These are phyloP conservation scores for Suhomyces ambrosiae DNA, from an alignment of 1,139 yeast genomes.

Conservation along the genomic window DNA sequence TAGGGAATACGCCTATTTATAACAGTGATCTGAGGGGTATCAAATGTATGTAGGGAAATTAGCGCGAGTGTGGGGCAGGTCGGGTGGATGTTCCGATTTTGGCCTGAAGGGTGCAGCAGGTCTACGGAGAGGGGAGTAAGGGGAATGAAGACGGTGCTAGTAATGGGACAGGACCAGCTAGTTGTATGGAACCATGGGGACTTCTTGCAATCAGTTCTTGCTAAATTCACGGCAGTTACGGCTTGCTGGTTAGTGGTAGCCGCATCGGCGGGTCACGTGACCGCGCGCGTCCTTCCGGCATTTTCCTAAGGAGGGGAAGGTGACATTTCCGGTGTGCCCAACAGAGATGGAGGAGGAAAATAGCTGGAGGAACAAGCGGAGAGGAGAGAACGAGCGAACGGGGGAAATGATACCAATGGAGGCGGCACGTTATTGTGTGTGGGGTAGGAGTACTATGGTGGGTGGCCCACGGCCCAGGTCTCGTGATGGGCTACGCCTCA, in stretches of 20 bases:
- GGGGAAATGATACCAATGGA: not conserved
- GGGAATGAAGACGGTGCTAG: not conserved
- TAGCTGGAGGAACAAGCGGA: no score
- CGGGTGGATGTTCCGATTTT: conserved; percentile 1
- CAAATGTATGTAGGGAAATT: no score
- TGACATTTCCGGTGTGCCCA: no score
- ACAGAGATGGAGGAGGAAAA: not conserved
- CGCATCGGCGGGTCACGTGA: not conserved
- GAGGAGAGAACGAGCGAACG: not conserved
- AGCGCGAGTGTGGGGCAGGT: not conserved
- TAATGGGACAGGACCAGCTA: not conserved
- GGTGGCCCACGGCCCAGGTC: no score
- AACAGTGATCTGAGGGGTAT: not conserved
- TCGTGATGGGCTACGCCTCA: no score
- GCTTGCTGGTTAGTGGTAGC: not conserved
- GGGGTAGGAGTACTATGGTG: no score
- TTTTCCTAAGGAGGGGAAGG: not conserved
- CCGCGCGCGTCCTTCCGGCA: not conserved
- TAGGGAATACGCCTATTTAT: no score
- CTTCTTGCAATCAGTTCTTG: no score
- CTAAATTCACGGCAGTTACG: not conserved
- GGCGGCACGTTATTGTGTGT: not conserved
- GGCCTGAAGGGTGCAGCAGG: no score
- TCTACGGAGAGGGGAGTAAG: not conserved
- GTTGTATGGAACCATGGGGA: no score